These are phyloP conservation scores for Cerrena zonata DNA, from an alignment of 1,284 basidiomycete genomes.

Conservation along the genomic window DNA sequence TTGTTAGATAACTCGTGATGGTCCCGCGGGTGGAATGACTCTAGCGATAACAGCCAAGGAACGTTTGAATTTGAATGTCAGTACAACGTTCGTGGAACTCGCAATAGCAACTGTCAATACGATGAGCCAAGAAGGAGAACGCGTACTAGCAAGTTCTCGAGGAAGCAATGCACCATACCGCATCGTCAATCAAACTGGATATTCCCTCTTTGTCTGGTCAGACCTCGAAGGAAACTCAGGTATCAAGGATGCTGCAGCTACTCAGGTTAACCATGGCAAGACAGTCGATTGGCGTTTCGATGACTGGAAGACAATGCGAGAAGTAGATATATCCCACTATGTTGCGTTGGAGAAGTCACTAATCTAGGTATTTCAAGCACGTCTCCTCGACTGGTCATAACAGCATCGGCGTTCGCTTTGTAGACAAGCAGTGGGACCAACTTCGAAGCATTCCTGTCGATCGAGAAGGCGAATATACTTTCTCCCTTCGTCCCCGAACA, in stretches of 20 bases:
- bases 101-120: constrained; percentile 70
- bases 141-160: constrained; percentile 66
- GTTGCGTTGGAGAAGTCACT: neutral
- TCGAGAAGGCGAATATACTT: constrained; percentile 88
- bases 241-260: constrained; percentile 40
- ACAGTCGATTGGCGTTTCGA: constrained; percentile 95
- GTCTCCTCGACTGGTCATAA: constrained; percentile 77
- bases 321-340: constrained; percentile 44
- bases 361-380: constrained; percentile 51
- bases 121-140: constrained; percentile 71
- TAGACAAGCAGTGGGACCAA: constrained; percentile 88
- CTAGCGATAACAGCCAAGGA: constrained; percentile 73
- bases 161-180: constrained; percentile 91
- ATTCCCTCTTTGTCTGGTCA: constrained; percentile 76
- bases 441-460: constrained; percentile 88
- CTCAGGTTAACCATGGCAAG: constrained; percentile 67
- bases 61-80: constrained; percentile 88
- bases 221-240: constrained; percentile 55
- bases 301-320: constrained; percentile 91
- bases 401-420: constrained; percentile 77
- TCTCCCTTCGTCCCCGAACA: constrained; percentile 76
- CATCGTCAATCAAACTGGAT: constrained; percentile 88
- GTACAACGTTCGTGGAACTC: constrained; percentile 87
- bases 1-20: constrained; percentile 50
- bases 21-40: constrained; percentile 48